phyloP scores from a whole-genome alignment of 2,329 filamentous ascomycete species.

The Claviceps monticola region DNA sequence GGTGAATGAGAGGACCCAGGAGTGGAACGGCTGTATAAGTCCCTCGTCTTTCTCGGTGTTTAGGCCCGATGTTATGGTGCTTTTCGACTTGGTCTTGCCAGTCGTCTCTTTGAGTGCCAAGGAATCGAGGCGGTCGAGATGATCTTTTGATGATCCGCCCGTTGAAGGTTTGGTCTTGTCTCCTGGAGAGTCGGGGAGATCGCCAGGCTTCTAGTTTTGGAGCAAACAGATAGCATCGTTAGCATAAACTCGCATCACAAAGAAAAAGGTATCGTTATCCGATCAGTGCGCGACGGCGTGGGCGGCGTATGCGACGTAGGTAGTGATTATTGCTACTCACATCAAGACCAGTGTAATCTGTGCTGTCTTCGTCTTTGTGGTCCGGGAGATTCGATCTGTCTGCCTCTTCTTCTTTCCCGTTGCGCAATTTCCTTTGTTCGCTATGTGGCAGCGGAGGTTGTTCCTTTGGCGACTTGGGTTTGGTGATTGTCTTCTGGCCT shows the following conservation, averaged over 20 bases:
- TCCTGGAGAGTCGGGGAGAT: slow-evolving; percentile 66
- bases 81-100: slow-evolving; percentile 7
- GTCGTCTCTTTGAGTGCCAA: slow-evolving; percentile 10
- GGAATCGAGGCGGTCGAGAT: slow-evolving; percentile 1
- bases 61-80: slow-evolving; percentile 14
- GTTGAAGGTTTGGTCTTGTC: slow-evolving; percentile 60
- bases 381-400: slow-evolving; percentile 29
- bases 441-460: slow-evolving; percentile 68
- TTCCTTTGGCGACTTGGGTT: slow-evolving; percentile 74
- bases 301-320: neutral
- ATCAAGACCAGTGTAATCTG: slow-evolving; percentile 22
- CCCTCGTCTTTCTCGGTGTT: slow-evolving; percentile 33
- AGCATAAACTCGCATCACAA: neutral
- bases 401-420: slow-evolving; percentile 27
- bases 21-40: slow-evolving; percentile 70
- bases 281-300: neutral
- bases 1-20: slow-evolving; percentile 79
- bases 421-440: slow-evolving; percentile 55
- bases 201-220: slow-evolving; percentile 54
- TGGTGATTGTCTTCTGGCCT: slow-evolving; percentile 54
- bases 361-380: slow-evolving; percentile 25
- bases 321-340: slow-evolving; percentile 10
- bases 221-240: neutral
- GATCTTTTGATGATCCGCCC: slow-evolving; percentile 25
- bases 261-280: neutral